Evolutionary conservation across 2,329 filamentous ascomycete species (phyloP).

Genomic region (Alternaria sp.): DNA sequence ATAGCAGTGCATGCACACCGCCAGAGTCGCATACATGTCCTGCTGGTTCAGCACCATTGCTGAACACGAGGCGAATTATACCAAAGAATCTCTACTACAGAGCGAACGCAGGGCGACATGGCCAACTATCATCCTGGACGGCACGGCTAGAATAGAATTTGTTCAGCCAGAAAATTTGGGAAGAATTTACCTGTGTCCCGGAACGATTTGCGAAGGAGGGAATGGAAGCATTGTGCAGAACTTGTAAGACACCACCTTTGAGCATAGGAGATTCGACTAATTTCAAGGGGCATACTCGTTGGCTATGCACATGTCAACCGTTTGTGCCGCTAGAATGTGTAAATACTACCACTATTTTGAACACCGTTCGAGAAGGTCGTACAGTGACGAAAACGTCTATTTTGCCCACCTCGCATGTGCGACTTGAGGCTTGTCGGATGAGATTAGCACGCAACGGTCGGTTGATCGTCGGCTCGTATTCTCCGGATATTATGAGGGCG

Average conservation of each 20-base stretch:
- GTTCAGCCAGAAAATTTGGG: background rate
- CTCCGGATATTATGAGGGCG: background rate
- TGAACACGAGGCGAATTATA: background rate
- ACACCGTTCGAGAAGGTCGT: constrained; percentile 14
- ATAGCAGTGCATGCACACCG: background rate
- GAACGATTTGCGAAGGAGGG: background rate
- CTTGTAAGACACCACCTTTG: background rate
- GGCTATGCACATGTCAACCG: background rate
- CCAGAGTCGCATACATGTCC: background rate
- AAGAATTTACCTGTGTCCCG: background rate
- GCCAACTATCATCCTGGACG: background rate
- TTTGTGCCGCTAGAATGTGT: background rate
- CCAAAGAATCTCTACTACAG: background rate
- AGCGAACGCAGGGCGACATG: background rate
- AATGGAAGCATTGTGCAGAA: background rate
- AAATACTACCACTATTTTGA: background rate
- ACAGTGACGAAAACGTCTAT: constrained; percentile 8
- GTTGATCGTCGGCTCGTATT: constrained; percentile 3
- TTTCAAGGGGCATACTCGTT: background rate
- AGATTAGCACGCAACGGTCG: constrained; percentile 2
- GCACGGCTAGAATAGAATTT: background rate
- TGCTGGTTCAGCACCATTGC: background rate
- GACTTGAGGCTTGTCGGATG: constrained; percentile 6
- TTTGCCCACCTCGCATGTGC: constrained; percentile 2
- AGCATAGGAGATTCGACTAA: background rate